phyloP scores from a whole-genome alignment of 306 rosid species.

The Cicer pinnatifidum region DNA sequence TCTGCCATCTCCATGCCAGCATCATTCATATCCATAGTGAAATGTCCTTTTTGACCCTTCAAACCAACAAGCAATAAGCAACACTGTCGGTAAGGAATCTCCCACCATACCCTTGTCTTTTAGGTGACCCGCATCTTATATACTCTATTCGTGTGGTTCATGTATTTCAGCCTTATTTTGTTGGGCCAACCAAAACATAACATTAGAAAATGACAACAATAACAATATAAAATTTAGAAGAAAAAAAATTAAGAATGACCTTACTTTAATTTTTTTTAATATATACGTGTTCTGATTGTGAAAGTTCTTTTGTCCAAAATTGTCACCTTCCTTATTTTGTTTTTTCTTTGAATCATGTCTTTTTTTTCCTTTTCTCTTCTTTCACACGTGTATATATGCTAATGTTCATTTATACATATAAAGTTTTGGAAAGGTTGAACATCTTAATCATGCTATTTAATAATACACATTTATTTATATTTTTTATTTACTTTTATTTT shows the following conservation, averaged over 20 bases:
- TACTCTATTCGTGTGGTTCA: slow-evolving; percentile 16
- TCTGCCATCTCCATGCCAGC: slow-evolving; percentile 8
- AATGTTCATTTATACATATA: too few relatives aligned
- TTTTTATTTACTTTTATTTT: too few relatives aligned
- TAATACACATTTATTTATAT: too few relatives aligned
- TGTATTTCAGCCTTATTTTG: slow-evolving; percentile 44
- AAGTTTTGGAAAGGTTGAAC: too few relatives aligned
- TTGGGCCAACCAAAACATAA: slow-evolving; percentile 38
- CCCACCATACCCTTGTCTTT: slow-evolving; percentile 43
- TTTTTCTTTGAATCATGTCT: slow-evolving; percentile 20
- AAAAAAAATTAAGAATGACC: background rate
- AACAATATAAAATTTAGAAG: background rate
- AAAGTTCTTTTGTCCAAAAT: slow-evolving; percentile 32
- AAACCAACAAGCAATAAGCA: background rate
- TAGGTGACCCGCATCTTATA: slow-evolving; percentile 37
- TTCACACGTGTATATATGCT: slow-evolving; percentile 42
- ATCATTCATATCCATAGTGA: background rate
- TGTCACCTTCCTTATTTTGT: slow-evolving; percentile 39
- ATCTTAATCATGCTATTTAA: too few relatives aligned
- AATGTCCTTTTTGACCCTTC: slow-evolving; percentile 21
- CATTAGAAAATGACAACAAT: slow-evolving; percentile 38
- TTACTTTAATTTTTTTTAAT: background rate
- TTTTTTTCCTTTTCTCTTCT: slow-evolving; percentile 11
- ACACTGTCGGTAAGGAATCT: slow-evolving; percentile 54
- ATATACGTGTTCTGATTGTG: background rate